Percentiles rank a stretch among this genome's conserved stretches.
phyloP scores from a whole-genome alignment of 2,329 filamentous ascomycete species.

The Nakataea oryzae region DNA sequence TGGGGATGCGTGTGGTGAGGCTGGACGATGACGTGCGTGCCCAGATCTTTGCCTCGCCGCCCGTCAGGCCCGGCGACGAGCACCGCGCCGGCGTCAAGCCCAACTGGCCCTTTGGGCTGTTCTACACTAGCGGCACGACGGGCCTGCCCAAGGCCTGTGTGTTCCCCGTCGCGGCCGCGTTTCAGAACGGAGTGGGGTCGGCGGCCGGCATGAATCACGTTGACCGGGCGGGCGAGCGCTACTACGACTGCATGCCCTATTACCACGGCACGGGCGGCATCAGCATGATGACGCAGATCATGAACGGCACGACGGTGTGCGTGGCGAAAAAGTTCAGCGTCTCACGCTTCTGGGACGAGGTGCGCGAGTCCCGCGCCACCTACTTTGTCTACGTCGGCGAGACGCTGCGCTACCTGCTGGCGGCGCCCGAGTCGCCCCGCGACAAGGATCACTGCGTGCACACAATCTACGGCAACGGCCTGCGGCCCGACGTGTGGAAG shows the following conservation, averaged over 20 bases:
- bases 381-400: constrained; percentile 72
- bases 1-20: constrained; percentile 43
- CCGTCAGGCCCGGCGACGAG: constrained; percentile 41
- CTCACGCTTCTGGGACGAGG: constrained; percentile 60
- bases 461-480: constrained; percentile 55
- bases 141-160: constrained; percentile 63
- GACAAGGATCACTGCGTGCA: constrained; percentile 49
- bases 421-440: constrained; percentile 51
- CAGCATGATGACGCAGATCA: constrained; percentile 41
- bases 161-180: constrained; percentile 39
- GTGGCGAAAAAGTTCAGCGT: constrained; percentile 59
- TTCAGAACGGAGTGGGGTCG: constrained; percentile 13
- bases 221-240: constrained; percentile 38
- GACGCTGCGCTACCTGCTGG: constrained; percentile 63
- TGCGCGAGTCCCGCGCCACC: constrained; percentile 56
- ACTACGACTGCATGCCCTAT: constrained; percentile 67
- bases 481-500: constrained; percentile 59
- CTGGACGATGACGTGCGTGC: constrained; percentile 28
- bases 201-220: constrained; percentile 17
- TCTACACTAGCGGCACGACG: constrained; percentile 68
- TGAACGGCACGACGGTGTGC: constrained; percentile 44
- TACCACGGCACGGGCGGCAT: constrained; percentile 69
- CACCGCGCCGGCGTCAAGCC: constrained; percentile 40
- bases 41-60: constrained; percentile 23
- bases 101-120: constrained; percentile 48